Base-by-base conservation (phyloP, 2,329 filamentous ascomycete genomes). In the Neurospora sp. region DNA sequence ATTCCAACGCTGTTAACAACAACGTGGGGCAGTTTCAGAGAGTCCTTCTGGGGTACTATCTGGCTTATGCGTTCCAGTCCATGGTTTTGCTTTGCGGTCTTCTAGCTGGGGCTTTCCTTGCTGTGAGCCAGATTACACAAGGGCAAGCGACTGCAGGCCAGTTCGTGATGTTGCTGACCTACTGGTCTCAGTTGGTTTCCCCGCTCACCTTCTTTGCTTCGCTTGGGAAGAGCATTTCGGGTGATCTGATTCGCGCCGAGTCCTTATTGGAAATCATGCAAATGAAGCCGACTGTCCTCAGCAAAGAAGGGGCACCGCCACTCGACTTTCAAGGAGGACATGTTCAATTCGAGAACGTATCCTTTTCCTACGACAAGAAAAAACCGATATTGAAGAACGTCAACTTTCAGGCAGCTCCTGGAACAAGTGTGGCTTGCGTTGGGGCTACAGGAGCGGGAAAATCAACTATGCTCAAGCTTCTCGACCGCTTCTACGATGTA, bases 151-250 rank as follows among this genome's bases (percentile, higher is more conserved):
- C 86, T 5, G 82, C 90, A 11, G 90, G 90, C 69, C 85, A 90
- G 73, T 92, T 93, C 74, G 88, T 91, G 69, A 87, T 89, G 79
- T 82, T 93, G 17, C 80, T 93, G 71, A 90, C 89, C 68, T 93
- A 93, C 78, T 92, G 92, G 90, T 85, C 86, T 19, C 90, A 93
- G 76, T 83, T 93, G 43, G 90, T 90, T 66, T 85, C 86, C 1
- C 91, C 91, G 2, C 83, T 93, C 68, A 89, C 89, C 73, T 92
- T 91, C 78, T 92, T 93, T 76, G 84, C 86, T 7, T 80, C 81
- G 19, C 79, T 89, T 38, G 86, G 87, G 7, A 86, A 85, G 75
- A 84, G 79, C 67, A 83, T 89, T 72, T 86, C 85, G 70, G 82
- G 84, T 72, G 83, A 87, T 70, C 81, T 89, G 42, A 85, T 89